phyloP scores from a whole-genome alignment of 306 rosid genomes.

The Castanospermum australe region DNA sequence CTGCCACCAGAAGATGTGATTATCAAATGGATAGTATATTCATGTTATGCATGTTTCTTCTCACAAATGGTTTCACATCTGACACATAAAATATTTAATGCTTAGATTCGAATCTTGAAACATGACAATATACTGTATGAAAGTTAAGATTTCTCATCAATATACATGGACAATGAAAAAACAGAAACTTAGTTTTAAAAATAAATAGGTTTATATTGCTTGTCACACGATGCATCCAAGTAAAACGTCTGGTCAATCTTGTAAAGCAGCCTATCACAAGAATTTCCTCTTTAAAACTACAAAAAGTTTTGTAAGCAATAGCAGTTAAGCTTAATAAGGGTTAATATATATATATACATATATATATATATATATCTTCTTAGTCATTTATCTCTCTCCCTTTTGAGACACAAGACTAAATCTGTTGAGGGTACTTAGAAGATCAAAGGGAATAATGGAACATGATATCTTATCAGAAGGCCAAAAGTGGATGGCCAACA shows the following conservation, averaged over 20 bases:
- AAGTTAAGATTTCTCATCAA: neutral
- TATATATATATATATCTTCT: conserved; percentile 19
- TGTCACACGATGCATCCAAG: neutral
- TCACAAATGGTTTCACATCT: conserved; percentile 2
- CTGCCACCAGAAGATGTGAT: neutral
- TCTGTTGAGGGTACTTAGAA: neutral
- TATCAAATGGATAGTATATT: conserved; percentile 2
- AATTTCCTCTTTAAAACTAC: neutral
- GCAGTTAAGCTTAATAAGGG: conserved; percentile 1
- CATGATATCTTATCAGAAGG: neutral
- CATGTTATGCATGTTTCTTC: neutral
- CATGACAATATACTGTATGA: neutral
- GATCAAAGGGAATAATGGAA: neutral
- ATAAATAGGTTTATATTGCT: neutral
- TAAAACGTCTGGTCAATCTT: neutral
- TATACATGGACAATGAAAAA: neutral
- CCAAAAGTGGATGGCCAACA: neutral
- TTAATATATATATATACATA: no score
- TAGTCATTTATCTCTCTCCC: neutral
- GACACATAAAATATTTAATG: neutral
- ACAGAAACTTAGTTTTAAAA: neutral
- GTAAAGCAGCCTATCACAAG: neutral
- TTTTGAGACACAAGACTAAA: conserved; percentile 9
- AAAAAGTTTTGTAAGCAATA: neutral
- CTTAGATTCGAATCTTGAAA: neutral